Evolutionary conservation across 1,139 yeast genomes (phyloP), one percentile per base, ranked within the genome.

Genomic region (Lodderomyces parapsilosis): DNA sequence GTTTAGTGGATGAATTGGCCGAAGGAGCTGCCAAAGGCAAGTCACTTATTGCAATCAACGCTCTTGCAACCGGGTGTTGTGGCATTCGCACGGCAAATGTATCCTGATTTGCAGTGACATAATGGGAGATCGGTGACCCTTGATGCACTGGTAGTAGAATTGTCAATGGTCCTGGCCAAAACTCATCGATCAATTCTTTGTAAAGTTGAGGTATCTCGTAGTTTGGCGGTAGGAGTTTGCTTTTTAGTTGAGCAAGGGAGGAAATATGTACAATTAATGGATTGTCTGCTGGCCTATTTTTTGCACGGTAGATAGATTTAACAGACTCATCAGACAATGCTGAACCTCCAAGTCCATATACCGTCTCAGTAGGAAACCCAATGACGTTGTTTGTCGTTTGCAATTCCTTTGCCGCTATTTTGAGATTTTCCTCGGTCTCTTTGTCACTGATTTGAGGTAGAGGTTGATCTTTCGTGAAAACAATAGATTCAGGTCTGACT

Each of bases 141-240:
- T 24, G 9, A 36, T 13, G 24, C 10, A 24, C 40, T 27, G 97
- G 97, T 27, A 93, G 67, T 42, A 93, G 64, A 35, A 93, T 87
- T 0, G 97, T 90, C 45, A 93, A 68, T 0, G 99, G 99, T 0
- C 99, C 99, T 0, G 99, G 99, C 98, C 98, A 93, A 55, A 86
- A 86, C 49, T 73, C 71, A 1, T 72, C 71, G 6, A 91, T 68
- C 38, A 93, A 67, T 0, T 79, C 75, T 22, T 68, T 64, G 56
- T 93, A 93, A 0, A 83, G 72, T 1, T 65, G 62, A 0, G 98
- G 98, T 9, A 93, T 75, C 11, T 30, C 11, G 34, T 66, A 68
- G 40, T 63, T 68, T 7, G 68, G 58, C 14, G 78, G 74, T 34
- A 83, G 65, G 34, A 83, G 61, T 48, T 68, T 65, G 19, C 87